A percentile compares a stretch with the other conserved stretches of the same genome.
These are phyloP conservation scores for Yamadazyma sp. DNA, from an alignment of 805 yeast genomes.

Conservation along the genomic window DNA sequence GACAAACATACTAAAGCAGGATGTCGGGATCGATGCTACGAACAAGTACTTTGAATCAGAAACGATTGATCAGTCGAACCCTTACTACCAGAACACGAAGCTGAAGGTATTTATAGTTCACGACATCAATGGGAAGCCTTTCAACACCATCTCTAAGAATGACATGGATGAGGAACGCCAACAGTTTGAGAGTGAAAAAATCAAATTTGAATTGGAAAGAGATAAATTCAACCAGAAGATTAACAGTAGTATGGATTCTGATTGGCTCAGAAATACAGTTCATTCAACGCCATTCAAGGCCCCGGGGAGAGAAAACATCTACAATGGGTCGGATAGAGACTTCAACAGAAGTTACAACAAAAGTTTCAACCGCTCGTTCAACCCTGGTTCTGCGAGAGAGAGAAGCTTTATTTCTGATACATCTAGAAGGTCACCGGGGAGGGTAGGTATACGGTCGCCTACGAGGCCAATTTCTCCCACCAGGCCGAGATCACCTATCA, in stretches of 20 bases:
- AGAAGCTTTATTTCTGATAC: conserved; percentile 5
- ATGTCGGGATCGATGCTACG: conserved; percentile 63
- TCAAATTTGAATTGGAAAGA: conserved; percentile 16
- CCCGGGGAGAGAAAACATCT: conserved; percentile 5
- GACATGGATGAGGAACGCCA: conserved; percentile 15
- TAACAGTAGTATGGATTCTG: conserved; percentile 14
- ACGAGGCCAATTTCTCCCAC: conserved; percentile 5
- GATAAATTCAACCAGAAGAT: conserved; percentile 14
- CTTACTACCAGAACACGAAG: conserved; percentile 27
- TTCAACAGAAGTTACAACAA: too few species aligned
- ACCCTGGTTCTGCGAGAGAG: conserved; percentile 5
- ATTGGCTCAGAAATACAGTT: conserved; percentile 13
- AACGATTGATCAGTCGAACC: conserved; percentile 22
- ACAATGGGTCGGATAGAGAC: conserved; percentile 1
- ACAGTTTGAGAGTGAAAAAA: conserved; percentile 15
- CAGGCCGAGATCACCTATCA: conserved; percentile 5
- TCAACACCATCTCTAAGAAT: conserved; percentile 16
- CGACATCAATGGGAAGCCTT: conserved; percentile 41
- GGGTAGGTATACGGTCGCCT: background rate
- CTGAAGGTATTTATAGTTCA: conserved; percentile 53
- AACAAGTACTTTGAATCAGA: conserved; percentile 21
- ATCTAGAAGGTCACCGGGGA: conserved; percentile 4
- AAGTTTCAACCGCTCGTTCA: conserved; percentile 6
- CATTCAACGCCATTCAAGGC: conserved; percentile 17
- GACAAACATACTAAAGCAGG: conserved; percentile 50